A percentile compares a stretch with the other conserved stretches of the same genome.
Evolutionary conservation across 768 basidiomycete genomes (phyloP).

Genomic region (Pleurotus citrinopileatus): DNA sequence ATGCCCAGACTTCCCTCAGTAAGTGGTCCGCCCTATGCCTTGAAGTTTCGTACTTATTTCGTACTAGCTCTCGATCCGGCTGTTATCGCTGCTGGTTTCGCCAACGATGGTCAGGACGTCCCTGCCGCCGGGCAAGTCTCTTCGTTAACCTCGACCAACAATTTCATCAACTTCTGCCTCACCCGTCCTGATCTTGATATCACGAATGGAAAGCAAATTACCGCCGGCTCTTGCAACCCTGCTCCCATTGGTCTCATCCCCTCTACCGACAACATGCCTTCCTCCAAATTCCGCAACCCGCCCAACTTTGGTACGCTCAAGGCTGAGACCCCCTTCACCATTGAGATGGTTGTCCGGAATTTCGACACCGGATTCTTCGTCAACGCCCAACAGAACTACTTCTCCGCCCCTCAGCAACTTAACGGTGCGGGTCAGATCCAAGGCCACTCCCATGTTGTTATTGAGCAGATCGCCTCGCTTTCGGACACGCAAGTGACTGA

Average conservation of each 20-base stretch:
- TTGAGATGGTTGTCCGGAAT: slow-evolving; percentile 34
- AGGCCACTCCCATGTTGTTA: slow-evolving; percentile 58
- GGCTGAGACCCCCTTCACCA: slow-evolving; percentile 38
- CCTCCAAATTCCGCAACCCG: slow-evolving; percentile 43
- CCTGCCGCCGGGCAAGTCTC: slow-evolving; percentile 44
- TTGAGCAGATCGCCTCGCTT: slow-evolving; percentile 43
- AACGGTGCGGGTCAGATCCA: slow-evolving; percentile 38
- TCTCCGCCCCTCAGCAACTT: slow-evolving; percentile 47
- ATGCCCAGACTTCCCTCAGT: slow-evolving; percentile 39
- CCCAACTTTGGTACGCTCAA: slow-evolving; percentile 36
- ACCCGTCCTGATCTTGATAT: slow-evolving; percentile 40
- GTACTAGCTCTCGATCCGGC: slow-evolving; percentile 35
- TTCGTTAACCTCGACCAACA: slow-evolving; percentile 54
- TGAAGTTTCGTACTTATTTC: not conserved
- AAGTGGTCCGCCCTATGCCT: slow-evolving; percentile 9
- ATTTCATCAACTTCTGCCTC: slow-evolving; percentile 63
- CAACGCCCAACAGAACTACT: slow-evolving; percentile 49
- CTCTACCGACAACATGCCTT: slow-evolving; percentile 40
- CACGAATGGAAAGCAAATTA: slow-evolving; percentile 48
- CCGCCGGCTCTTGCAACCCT: slow-evolving; percentile 51
- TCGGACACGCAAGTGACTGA: slow-evolving; percentile 41
- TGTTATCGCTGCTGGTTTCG: slow-evolving; percentile 39
- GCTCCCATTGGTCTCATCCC: slow-evolving; percentile 49
- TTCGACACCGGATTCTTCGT: slow-evolving; percentile 46
- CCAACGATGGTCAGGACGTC: slow-evolving; percentile 40